Evolutionary conservation across 139 green algal species (phyloP), one percentile per base, ranked within the genome.

Genomic region (Coelastrella sp.): DNA sequence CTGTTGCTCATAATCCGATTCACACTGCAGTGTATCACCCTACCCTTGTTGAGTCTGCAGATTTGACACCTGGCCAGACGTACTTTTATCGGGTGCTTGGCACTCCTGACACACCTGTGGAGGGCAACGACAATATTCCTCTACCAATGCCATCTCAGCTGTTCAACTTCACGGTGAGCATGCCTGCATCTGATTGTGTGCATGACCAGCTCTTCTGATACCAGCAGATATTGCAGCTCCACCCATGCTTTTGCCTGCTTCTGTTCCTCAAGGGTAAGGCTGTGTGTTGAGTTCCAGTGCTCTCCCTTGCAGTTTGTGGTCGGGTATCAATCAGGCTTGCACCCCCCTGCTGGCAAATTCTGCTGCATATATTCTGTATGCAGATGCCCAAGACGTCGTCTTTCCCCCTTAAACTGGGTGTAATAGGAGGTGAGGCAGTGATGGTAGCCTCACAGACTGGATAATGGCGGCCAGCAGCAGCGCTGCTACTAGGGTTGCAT

Each of bases 381-480:
- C 50, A 81, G 74, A 30, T 68, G 51, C 74, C 74, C 0, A 27
- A 3, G 23, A 21, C 50, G 15, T 35, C 51, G 6, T 81, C n/a
- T n/a, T n/a, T 69, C 32, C 74, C 74, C 13, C 23, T 81, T 17
- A 81, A 32, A 32, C 50, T 81, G 32, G 74, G 74, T 35, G 74
- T 81, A 9, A 68, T 81, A 50, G 40, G 50, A 34, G 74, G 74
- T 81, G 9, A 41, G 17, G 57, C 15, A 9, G 15, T 9, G 11
- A 32, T 32, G 17, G 17, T 9, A 8, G 57, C 27, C 5, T 66
- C 9, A n/a, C 57, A 66, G 11, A 53, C 8, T 11, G 11, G 25
- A 71, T 17, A 35, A 32, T n/a, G 3, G 64, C 38, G 34, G 27
- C 7, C 32, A 32, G 32, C 64, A 27, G 38, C 64, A 50, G 17